Evolutionary conservation across 768 basidiomycete species (phyloP), one percentile per base, ranked within the genome.

Genomic region (Erythrobasidium yunnanense): DNA sequence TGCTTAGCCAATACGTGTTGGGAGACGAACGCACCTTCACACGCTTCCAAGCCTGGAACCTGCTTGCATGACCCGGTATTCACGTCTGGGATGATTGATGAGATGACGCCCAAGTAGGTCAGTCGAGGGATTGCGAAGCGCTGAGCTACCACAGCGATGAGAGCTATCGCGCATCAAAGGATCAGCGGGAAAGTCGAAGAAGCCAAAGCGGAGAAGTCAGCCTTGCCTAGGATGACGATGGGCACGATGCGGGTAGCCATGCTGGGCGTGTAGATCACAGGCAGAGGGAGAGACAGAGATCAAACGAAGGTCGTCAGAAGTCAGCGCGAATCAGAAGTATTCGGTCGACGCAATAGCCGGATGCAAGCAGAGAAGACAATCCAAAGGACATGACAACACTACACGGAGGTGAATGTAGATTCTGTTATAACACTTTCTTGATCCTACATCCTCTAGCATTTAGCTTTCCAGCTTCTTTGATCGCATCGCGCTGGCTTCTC

Each of bases 11-110:
- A n/a, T 34, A 57, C 27, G 35, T 13, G 47, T 4, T 45, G 33
- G 7, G 25, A 22, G 38, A 2, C 27, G 42, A 51, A n/a, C 30
- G 38, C 56, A 63, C 60, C 60, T 51, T 63, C 60, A 25, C 60
- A 63, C 25, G 60, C 60, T 23, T 63, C 42, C 30, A 63, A 32
- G 3, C 42, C 60, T 6, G 32, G n/a, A 18, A 63, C 47, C 3
- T 20, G 6, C 33, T 51, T 50, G 33, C 60, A 63, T 8, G 29
- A 29, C 4, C 27, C 60, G 38, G 25, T 63, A 30, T 49, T 25
- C 7, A 50, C 8, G 3, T 25, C 33, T n/a, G 60, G 60, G 20
- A 63, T n/a, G 11, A 30, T 49, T 8, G 29, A 25, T 32, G 22
- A 32, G 2, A 49, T 8, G 22, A 51, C 25, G 45, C 47, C 60